Conservation (phyloP, 2,329 filamentous ascomycete genomes). For the Colletotrichum sidae region DNA sequence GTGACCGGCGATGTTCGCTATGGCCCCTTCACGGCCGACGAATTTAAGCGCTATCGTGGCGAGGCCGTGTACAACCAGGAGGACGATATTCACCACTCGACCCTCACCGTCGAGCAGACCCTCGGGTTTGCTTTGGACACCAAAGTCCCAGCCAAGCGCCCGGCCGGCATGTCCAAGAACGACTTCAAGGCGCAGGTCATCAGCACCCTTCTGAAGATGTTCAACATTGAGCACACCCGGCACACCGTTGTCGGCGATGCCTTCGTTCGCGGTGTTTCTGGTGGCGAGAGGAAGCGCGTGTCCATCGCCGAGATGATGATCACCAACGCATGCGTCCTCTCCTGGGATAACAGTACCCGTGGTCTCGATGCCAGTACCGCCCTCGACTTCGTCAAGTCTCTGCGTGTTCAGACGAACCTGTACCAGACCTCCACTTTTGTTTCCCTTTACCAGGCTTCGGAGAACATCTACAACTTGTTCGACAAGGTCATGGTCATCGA, state of each 20-base stretch:
- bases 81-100: slow-evolving; percentile 87
- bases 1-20: slow-evolving; percentile 79
- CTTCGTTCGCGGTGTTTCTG: slow-evolving; percentile 83
- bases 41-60: slow-evolving; percentile 81
- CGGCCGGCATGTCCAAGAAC: slow-evolving; percentile 76
- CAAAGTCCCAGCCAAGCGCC: slow-evolving; percentile 85
- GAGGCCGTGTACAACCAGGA: slow-evolving; percentile 90
- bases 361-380: slow-evolving; percentile 77
- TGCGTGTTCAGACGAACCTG: slow-evolving; percentile 85
- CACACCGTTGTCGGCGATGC: slow-evolving; percentile 87
- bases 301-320: slow-evolving; percentile 88
- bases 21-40: slow-evolving; percentile 76
- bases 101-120: slow-evolving; percentile 88
- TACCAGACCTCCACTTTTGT: slow-evolving; percentile 88
- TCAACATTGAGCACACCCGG: slow-evolving; percentile 90
- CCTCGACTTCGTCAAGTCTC: slow-evolving; percentile 74
- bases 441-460: slow-evolving; percentile 86
- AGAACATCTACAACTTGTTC: slow-evolving; percentile 83
- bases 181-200: slow-evolving; percentile 84
- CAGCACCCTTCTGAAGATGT: slow-evolving; percentile 84
- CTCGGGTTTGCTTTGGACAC: slow-evolving; percentile 86
- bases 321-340: slow-evolving; percentile 76
- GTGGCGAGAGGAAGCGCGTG: slow-evolving; percentile 83
- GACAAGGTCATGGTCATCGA: slow-evolving; percentile 90
- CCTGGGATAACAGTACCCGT: slow-evolving; percentile 81